Percentiles rank a stretch among this genome's conserved stretches.
phyloP scores from a whole-genome alignment of 495 filamentous ascomycete genomes.

The Penicillium ucsense region DNA sequence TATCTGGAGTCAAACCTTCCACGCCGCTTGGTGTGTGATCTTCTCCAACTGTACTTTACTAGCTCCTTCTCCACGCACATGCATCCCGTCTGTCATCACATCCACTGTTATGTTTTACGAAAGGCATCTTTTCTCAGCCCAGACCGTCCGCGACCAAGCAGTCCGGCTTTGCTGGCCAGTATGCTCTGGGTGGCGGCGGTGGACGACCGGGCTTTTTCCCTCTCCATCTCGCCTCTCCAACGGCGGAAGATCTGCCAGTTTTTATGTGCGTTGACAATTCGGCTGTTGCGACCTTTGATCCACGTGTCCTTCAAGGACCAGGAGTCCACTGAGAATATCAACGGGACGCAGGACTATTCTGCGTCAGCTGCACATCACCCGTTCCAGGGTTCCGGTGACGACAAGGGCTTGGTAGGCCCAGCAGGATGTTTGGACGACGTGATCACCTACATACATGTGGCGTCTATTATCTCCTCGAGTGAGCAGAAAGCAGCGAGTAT shows the following conservation, averaged over 20 bases:
- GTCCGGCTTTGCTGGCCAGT: constrained; percentile 78
- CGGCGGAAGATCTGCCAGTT: constrained; percentile 85
- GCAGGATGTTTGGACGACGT: constrained; percentile 65
- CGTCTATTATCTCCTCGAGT: constrained; percentile 85
- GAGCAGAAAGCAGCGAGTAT: constrained; percentile 92
- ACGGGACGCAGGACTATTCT: constrained; percentile 20
- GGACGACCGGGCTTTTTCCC: constrained; percentile 79
- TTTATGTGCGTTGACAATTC: constrained; percentile 78
- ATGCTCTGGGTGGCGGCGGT: constrained; percentile 95
- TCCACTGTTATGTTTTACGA: constrained; percentile 83
- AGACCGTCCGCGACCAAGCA: constrained; percentile 69
- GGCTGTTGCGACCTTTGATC: constrained; percentile 75
- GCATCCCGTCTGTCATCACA: constrained; percentile 85
- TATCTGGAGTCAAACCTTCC: constrained; percentile 67
- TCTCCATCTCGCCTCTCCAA: constrained; percentile 77
- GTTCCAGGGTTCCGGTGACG: constrained; percentile 60
- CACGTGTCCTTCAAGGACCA: constrained; percentile 47
- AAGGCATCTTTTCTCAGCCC: constrained; percentile 80
- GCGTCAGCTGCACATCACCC: constrained; percentile 29
- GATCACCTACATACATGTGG: constrained; percentile 35
- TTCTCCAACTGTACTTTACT: constrained; percentile 80
- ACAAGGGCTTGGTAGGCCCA: constrained; percentile 64
- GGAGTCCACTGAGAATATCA: constrained; percentile 19
- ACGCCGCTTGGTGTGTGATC: constrained; percentile 67
- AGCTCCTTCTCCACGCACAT: constrained; percentile 77